Percentiles rank a stretch among this genome's conserved stretches.
Evolutionary conservation across 345 rosid genomes (phyloP).

Genomic region (Litchi chinensis): DNA sequence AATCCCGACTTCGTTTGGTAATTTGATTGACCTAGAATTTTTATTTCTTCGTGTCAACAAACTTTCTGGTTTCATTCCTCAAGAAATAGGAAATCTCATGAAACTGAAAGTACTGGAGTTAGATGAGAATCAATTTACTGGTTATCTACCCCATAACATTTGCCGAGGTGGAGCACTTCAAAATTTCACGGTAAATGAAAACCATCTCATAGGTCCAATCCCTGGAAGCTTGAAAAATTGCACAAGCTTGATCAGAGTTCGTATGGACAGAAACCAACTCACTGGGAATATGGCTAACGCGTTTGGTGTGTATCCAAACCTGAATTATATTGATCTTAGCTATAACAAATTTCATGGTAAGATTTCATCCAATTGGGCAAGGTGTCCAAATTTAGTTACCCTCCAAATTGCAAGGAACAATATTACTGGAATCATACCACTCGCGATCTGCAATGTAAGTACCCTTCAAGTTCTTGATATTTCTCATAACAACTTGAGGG

Average conservation of each 20-base stretch:
- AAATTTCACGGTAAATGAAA: fast-evolving
- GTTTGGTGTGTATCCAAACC: neutral
- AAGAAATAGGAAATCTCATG: neutral
- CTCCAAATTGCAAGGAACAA: neutral
- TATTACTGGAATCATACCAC: neutral
- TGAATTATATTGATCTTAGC: slow-evolving; percentile 7
- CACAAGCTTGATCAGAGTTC: neutral
- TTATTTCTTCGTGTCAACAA: neutral
- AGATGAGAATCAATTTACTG: neutral
- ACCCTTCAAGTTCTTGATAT: too few relatives aligned
- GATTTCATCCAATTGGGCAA: neutral
- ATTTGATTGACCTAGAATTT: neutral
- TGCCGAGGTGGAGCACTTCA: neutral
- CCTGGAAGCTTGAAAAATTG: slow-evolving; percentile 7
- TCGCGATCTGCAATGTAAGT: neutral
- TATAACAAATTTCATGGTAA: neutral
- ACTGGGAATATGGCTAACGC: neutral
- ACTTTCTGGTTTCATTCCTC: neutral
- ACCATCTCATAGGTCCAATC: neutral
- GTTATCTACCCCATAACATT: neutral
- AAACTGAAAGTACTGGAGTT: neutral
- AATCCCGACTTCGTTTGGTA: neutral
- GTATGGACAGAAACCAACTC: neutral
- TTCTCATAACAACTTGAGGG: too few relatives aligned
- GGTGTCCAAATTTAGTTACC: neutral